Evolutionary conservation across 345 rosid species (phyloP), one percentile per base, ranked within the genome.

Genomic region (Balakata baccata): DNA sequence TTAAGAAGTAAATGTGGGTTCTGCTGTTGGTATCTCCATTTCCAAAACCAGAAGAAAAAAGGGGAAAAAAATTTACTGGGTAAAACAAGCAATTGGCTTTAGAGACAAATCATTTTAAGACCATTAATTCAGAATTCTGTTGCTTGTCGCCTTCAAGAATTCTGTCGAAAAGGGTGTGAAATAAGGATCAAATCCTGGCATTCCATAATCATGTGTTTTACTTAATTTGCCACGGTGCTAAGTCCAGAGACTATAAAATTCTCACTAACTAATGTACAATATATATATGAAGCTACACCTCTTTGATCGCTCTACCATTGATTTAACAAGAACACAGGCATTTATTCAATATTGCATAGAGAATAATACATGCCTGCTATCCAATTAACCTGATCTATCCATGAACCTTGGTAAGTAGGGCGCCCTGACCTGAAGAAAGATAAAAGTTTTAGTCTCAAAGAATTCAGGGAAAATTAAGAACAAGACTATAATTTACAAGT

Each of bases 341-440:
- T 45, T 5, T 4, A 70, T 69, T 60, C 59, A 62, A 78, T 22
- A 57, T 50, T 70, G 64, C 39, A 34, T 11, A 68, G 64, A 34
- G 67, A 66, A 74, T 47, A 61, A 71, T 72, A 74, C 86, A 61
- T 89, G 79, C 97, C 95, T 85, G 95, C 58, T 51, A 86, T 71
- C 97, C 97, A 92, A 59, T 85, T 90, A 75, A 94, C 97, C 78
- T 94, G 98, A 83, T 94, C 95, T 68, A 87, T 85, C 98, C 98
- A 92, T 70, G 97, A 82, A 43, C 70, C 91, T 13, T 89, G 73
- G 64, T 73, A 82, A 68, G 80, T 86, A 80, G 97, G 92, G 63
- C 89, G 92, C 49, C 97, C 97, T 0, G 97, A 94, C 90, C 98
- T 94, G 85, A 76, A 67, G 47, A 66, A 80, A 43, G 47, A 75